phyloP scores from a whole-genome alignment of 176 grass and related monocot genomes.

The Chloris gayana region DNA sequence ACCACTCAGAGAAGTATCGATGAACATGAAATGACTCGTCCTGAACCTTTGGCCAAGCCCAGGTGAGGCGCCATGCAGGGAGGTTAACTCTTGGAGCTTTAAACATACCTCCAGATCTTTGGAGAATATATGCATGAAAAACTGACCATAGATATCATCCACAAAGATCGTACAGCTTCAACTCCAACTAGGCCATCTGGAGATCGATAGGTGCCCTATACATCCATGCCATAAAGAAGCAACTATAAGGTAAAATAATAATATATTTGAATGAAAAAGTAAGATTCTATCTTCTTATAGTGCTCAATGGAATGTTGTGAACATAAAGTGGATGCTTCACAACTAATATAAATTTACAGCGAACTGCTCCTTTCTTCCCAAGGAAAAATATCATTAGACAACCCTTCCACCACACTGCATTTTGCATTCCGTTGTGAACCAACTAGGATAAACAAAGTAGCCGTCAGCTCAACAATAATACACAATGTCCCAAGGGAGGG shows the following conservation, averaged over 20 bases:
- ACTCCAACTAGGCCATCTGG: constrained; percentile 50
- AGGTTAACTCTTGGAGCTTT: constrained; percentile 65
- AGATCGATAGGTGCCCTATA: constrained; percentile 37
- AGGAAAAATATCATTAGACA: constrained; percentile 34
- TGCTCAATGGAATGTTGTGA: constrained; percentile 77
- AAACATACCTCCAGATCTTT: constrained; percentile 57
- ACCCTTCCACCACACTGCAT: constrained; percentile 38
- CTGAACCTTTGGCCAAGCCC: constrained; percentile 48
- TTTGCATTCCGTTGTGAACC: constrained; percentile 17
- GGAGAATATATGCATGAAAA: constrained; percentile 67
- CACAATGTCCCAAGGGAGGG: constrained; percentile 68
- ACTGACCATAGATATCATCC: constrained; percentile 45
- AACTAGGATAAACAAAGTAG: constrained; percentile 39
- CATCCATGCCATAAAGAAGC: constrained; percentile 49
- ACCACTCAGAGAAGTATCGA: constrained; percentile 61
- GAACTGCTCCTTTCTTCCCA: constrained; percentile 49
- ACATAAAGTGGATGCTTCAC: constrained; percentile 76
- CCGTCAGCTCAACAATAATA: constrained; percentile 16
- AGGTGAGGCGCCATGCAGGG: constrained; percentile 73
- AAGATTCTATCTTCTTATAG: constrained; percentile 75
- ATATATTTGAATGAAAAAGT: constrained; percentile 60
- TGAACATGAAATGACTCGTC: constrained; percentile 49
- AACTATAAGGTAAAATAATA: constrained; percentile 55
- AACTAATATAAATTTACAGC: constrained; percentile 74
- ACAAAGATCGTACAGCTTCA: constrained; percentile 37